Evolutionary conservation across 225 moss, liverwort and hornwort species (phyloP).

Genomic region (Sphagnum contortum): DNA sequence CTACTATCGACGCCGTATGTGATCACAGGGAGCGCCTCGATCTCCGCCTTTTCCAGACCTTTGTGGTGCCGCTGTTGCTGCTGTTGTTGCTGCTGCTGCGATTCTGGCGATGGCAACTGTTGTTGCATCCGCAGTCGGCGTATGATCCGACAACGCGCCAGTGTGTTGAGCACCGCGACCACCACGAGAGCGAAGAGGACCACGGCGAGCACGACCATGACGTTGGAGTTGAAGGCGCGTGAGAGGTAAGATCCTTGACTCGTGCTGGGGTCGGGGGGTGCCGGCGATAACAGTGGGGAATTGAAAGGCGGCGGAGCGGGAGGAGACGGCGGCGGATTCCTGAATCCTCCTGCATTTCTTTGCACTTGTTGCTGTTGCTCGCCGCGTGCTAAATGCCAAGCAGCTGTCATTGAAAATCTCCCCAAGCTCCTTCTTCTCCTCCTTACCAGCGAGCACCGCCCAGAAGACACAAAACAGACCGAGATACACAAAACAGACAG

Average conservation of each 20-base stretch:
- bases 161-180: constrained; percentile 49
- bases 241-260: constrained; percentile 34
- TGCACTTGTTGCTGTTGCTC: no score
- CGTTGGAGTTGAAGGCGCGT: constrained; percentile 52
- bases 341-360: no score
- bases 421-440: no score
- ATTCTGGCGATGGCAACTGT: no score
- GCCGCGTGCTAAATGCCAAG: no score
- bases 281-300: no score
- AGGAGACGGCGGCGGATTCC: no score
- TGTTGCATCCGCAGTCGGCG: constrained; percentile 14
- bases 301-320: no score
- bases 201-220: constrained; percentile 51
- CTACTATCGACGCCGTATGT: constrained; percentile 25
- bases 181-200: constrained; percentile 51
- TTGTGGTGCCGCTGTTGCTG: constrained; percentile 11
- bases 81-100: neutral
- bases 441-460: no score
- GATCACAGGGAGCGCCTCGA: constrained; percentile 63
- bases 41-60: constrained; percentile 54
- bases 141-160: constrained; percentile 30
- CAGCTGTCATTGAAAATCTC: no score
- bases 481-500: no score
- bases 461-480: no score
- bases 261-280: neutral